Base-by-base conservation (phyloP, 176 grass and related monocot species). In the sorghum (Sorghum bicolor) region DNA sequence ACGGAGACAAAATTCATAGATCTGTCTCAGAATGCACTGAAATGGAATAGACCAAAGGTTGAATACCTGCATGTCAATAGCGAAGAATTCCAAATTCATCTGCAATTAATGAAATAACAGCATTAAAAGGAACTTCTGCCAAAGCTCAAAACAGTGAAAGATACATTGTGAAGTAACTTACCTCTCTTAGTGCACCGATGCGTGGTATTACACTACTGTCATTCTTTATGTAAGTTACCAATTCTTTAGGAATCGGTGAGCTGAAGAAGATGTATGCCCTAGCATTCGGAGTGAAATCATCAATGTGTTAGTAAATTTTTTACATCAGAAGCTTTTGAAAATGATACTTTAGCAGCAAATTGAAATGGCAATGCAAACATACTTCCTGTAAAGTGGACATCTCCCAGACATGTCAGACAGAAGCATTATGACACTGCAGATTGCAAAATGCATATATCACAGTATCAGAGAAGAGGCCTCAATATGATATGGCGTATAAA, bases 31-130 rank as follows among this genome's bases (percentile, higher is more conserved):
- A 82, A 78, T 26, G 25, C 53, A 83, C 38, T 24, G 20, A 74
- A 16, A 52, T 64, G 6, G 53, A 65, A 32, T 43, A 65, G 25
- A 68, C 34, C 29, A 0, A 57, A 87, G 16, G 41, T 58, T 81
- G 41, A 67, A 67, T 95, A 98, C 96, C 96, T 98, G 96, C 94
- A 78, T 92, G 83, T 98, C 96, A 85, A 93, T 86, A 87, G 96
- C 77, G 75, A 98, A 98, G 71, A 95, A 98, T 78, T 98, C 96
- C 85, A 98, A 90, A 83, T 98, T 98, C 96, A 98, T 95, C 96
- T 98, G 89, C 65, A 93, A 80, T 80, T 34, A n/a, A 88, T 17
- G 71, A 55, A 67, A 87, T 39, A 61, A 34, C 31, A 64, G 8
- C 38, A 79, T 79, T 73, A 50, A 8, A 74, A 74, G 80, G 52